Conservation (phyloP, 345 rosid species). For the Ailanthus altissimus region DNA sequence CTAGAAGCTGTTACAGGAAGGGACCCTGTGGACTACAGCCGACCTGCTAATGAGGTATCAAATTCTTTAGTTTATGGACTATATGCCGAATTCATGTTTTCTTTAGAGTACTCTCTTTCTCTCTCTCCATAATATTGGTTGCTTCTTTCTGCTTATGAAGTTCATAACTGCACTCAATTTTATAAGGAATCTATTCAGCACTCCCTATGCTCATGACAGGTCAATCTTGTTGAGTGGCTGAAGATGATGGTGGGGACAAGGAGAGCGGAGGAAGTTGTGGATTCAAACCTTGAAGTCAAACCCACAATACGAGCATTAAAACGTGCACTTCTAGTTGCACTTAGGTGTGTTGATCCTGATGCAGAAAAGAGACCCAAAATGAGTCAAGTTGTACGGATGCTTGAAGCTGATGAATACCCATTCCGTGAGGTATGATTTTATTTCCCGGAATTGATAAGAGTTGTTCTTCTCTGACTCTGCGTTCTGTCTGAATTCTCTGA, state of each 20-base stretch:
- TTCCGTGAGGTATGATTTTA: constrained; percentile 63
- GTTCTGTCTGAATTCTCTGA: neutral
- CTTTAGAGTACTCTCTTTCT: neutral
- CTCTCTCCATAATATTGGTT: neutral
- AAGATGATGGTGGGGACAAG: constrained; percentile 95
- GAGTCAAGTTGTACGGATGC: constrained; percentile 88
- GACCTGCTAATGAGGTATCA: constrained; percentile 84
- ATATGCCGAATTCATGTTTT: neutral
- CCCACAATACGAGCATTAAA: constrained; percentile 76
- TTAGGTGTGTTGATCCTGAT: constrained; percentile 92
- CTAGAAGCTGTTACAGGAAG: constrained; percentile 94
- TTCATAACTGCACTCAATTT: neutral
- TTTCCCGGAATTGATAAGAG: neutral
- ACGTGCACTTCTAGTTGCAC: constrained; percentile 75
- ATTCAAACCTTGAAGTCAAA: constrained; percentile 70
- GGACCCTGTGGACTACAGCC: constrained; percentile 90
- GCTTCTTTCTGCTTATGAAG: neutral
- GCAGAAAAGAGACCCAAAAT: constrained; percentile 87
- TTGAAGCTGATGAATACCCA: constrained; percentile 83
- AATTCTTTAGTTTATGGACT: neutral
- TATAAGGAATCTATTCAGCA: constrained; percentile 13
- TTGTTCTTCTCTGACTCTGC: neutral
- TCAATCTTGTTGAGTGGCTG: constrained; percentile 94
- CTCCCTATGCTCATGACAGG: constrained; percentile 42
- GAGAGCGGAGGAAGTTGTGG: constrained; percentile 92